phyloP scores from a whole-genome alignment of 352 stramenopile genomes.

The Phytophthora ohioensis region DNA sequence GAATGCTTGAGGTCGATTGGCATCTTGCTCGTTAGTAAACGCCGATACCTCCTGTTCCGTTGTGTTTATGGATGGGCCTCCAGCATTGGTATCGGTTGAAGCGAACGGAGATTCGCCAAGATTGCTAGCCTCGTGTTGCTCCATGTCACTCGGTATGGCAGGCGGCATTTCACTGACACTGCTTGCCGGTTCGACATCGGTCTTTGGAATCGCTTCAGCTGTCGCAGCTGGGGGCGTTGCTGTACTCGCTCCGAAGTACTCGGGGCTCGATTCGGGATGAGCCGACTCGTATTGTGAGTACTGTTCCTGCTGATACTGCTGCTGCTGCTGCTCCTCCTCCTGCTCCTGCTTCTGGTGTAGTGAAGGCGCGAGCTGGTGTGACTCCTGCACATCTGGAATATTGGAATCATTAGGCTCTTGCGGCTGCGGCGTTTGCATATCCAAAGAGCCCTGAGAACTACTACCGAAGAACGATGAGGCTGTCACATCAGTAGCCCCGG shows the following conservation, averaged over 20 bases:
- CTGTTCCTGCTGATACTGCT: slow-evolving; percentile 15
- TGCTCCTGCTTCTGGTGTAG: slow-evolving; percentile 11
- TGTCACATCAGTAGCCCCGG: slow-evolving; percentile 20
- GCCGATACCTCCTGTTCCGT: slow-evolving; percentile 3
- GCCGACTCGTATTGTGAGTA: slow-evolving; percentile 1
- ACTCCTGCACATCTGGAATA: slow-evolving; percentile 9
- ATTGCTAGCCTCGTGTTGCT: slow-evolving; percentile 15
- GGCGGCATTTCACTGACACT: background rate
- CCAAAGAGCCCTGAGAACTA: slow-evolving; percentile 29
- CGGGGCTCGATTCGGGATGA: slow-evolving; percentile 11
- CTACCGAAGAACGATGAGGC: slow-evolving; percentile 47
- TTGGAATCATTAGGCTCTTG: slow-evolving; percentile 9
- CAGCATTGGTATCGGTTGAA: background rate
- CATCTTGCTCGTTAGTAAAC: slow-evolving; percentile 16
- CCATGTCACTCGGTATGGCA: slow-evolving; percentile 11
- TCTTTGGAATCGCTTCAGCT: slow-evolving; percentile 7
- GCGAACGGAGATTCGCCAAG: slow-evolving; percentile 4
- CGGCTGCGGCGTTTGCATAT: slow-evolving; percentile 16
- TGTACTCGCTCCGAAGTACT: slow-evolving; percentile 16
- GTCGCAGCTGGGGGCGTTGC: background rate
- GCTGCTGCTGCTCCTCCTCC: background rate
- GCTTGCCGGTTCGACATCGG: slow-evolving; percentile 2
- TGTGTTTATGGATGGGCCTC: background rate
- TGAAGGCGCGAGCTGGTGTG: slow-evolving; percentile 4
- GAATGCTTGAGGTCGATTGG: slow-evolving; percentile 25